Base-by-base conservation (phyloP, 2,329 filamentous ascomycete species). In the Venturia asperata region DNA sequence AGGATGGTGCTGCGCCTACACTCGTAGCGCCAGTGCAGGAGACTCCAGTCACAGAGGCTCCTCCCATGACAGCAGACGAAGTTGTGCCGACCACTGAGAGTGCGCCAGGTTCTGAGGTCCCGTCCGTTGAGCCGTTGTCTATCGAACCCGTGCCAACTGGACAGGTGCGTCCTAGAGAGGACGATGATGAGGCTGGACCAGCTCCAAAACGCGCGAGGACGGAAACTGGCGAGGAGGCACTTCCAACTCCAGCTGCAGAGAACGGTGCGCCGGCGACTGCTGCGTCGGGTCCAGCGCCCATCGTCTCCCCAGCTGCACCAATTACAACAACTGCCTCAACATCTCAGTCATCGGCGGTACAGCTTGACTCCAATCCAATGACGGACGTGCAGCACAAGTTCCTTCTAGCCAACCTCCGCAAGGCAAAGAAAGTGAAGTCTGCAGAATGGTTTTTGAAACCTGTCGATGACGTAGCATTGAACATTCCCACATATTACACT, bases 391-490 rank as follows among this genome's bases (percentile, higher is more conserved):
- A 89, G 69, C 81, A 80, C 65, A 84, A 83, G 63, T 87, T 86
- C 69, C 80, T 90, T 55, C 77, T 87, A 42, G 85, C 86, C 67
- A 82, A 87, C 41, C 78, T 93, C 63, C 87, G 86, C 41, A 87
- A 88, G 63, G 82, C 93, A 65, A 96, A 95, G 79, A 94, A 96
- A 77, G 92, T 91, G 60, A 91, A 93, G 74, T 85, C 87, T 67
- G 90, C 93, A 1, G 77, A 78, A 7, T 84, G 88, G 64, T 97
- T 96, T 78, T 83, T 85, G 68, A 83, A 87, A 52, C 88, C 94
- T 0, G 94, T 97, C 9, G 83, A 90, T 73, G 84, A 83, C 47
- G 79, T 93, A 30, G 90, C 89, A 76, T 83, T 96, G 49, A 81
- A 79, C 37, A 85, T 97, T 49, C 91, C 90, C 64, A 86, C 85